These are phyloP conservation scores for Claviceps monticola DNA, from an alignment of 2,329 filamentous ascomycete species.

Conservation along the genomic window DNA sequence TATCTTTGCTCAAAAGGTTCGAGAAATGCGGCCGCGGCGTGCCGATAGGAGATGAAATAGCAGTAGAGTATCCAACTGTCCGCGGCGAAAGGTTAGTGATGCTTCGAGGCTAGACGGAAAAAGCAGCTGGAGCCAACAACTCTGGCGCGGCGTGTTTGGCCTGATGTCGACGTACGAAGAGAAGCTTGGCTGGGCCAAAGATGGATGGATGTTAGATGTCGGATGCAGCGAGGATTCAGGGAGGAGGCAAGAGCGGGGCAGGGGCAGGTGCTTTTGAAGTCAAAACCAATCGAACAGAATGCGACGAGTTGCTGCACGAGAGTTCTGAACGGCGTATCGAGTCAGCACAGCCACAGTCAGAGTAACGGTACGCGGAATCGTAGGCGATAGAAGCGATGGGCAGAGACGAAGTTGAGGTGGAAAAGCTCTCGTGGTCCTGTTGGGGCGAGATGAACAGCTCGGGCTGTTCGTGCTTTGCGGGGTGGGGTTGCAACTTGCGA, in stretches of 20 bases:
- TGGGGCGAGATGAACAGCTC: slow-evolving; percentile 1
- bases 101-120: background rate
- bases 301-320: background rate
- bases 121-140: background rate
- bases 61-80: background rate
- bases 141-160: background rate
- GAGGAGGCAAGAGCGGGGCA: slow-evolving; percentile 3
- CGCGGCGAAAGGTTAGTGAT: background rate
- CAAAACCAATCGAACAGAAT: background rate
- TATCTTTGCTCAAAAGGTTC: too few species aligned
- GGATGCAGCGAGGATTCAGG: too few species aligned
- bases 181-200: background rate
- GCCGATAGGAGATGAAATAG: background rate
- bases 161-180: background rate
- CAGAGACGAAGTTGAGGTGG: background rate
- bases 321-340: background rate
- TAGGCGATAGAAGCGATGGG: background rate
- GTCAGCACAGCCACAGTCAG: background rate
- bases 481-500: background rate
- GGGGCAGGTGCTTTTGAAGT: slow-evolving; percentile 1
- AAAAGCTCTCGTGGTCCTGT: background rate
- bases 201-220: background rate
- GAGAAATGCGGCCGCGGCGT: background rate
- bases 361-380: too few species aligned
- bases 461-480: background rate